Evolutionary conservation across 2,329 filamentous ascomycete species (phyloP).

Genomic region (Bertia moriformis): DNA sequence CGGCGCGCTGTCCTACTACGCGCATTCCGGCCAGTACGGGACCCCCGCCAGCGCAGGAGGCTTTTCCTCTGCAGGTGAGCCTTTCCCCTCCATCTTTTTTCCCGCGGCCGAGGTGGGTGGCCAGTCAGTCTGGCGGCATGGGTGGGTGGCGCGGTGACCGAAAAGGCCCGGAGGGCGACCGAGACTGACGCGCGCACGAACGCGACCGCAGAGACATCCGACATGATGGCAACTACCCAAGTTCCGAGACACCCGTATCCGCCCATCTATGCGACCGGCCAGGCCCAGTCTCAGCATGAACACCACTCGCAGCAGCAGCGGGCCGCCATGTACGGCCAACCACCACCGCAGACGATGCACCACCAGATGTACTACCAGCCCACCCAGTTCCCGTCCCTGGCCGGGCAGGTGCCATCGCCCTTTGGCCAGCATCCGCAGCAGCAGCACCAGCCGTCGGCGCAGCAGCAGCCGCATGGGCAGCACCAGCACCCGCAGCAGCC

Average conservation of each 20-base stretch:
- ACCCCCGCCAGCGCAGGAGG: conserved; percentile 73
- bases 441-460: conserved; percentile 43
- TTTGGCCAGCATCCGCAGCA: conserved; percentile 42
- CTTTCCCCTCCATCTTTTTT: conserved; percentile 3
- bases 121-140: too few species aligned
- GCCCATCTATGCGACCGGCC: conserved; percentile 86
- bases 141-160: too few species aligned
- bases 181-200: not conserved
- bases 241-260: conserved; percentile 44
- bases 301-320: too few species aligned
- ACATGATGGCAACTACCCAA: conserved; percentile 46
- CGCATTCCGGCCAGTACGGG: conserved; percentile 65
- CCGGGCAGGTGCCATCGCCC: too few species aligned
- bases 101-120: too few species aligned
- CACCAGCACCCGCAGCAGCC: too few species aligned
- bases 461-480: too few species aligned
- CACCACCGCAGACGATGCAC: conserved; percentile 58
- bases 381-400: too few species aligned
- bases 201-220: conserved; percentile 10
- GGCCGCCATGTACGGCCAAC: conserved; percentile 73
- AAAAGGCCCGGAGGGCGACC: not conserved
- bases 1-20: conserved; percentile 63
- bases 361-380: too few species aligned
- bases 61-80: conserved; percentile 75
- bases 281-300: conserved; percentile 85